A percentile compares a stretch with the other conserved stretches of the same genome.
Evolutionary conservation across 768 basidiomycete species (phyloP).

Genomic region (Dentipellis fragilis): DNA sequence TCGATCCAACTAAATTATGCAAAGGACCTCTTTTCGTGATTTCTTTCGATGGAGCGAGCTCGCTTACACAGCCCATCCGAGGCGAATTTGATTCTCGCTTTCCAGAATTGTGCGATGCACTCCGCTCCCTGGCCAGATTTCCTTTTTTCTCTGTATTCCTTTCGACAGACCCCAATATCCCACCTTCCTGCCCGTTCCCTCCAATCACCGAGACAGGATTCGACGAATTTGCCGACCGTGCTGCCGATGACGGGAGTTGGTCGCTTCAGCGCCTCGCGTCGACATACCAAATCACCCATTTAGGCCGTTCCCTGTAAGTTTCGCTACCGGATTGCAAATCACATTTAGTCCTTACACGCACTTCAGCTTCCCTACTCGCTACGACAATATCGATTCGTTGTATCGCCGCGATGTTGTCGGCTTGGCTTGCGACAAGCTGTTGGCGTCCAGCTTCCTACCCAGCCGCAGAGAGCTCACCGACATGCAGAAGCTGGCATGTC

Average conservation of each 20-base stretch:
- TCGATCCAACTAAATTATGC: too few species aligned
- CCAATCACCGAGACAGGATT: conserved; percentile 17
- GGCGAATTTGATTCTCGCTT: not conserved
- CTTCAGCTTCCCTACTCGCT: conserved; percentile 11
- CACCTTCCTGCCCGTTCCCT: conserved; percentile 1
- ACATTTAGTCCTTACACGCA: not conserved
- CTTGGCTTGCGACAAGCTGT: conserved; percentile 7
- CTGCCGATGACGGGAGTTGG: not conserved
- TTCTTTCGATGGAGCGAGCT: too few species aligned
- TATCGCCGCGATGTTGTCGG: not conserved
- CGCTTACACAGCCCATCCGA: too few species aligned
- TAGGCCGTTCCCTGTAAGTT: conserved; percentile 20
- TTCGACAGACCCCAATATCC: conserved; percentile 15
- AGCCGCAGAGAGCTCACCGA: not conserved
- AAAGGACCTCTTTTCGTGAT: too few species aligned
- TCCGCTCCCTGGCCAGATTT: conserved; percentile 1
- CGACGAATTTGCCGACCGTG: conserved; percentile 16
- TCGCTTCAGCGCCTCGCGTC: conserved; percentile 14
- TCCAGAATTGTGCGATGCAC: conserved; percentile 9
- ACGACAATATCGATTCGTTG: conserved; percentile 2
- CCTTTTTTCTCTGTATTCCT: conserved; percentile 18
- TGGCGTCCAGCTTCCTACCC: not conserved
- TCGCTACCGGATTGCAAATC: not conserved
- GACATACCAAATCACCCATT: conserved; percentile 12
- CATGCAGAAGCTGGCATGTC: conserved; percentile 5